Evolutionary conservation across 257 asterid genomes (phyloP).

Genomic region (Solanum megistacrolobum): DNA sequence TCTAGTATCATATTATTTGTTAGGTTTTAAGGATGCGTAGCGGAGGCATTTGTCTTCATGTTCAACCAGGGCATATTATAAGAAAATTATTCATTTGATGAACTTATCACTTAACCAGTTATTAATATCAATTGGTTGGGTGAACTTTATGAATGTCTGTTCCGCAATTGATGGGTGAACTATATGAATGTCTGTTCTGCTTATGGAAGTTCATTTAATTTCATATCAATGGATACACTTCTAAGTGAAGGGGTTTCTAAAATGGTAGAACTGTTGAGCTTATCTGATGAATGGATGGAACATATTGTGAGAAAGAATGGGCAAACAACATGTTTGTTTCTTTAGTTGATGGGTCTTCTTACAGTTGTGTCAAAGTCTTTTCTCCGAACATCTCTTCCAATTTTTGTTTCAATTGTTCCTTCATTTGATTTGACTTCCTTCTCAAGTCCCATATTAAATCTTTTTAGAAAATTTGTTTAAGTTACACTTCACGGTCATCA

Average conservation of each 20-base stretch:
- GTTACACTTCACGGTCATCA: neutral
- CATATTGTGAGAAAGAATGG: neutral
- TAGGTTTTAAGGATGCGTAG: neutral
- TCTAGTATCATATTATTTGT: neutral
- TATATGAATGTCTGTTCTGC: neutral
- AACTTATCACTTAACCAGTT: neutral
- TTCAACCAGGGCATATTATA: neutral
- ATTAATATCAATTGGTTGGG: neutral
- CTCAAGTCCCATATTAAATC: neutral
- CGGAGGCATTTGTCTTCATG: neutral
- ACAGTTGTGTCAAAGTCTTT: neutral
- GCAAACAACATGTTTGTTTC: neutral
- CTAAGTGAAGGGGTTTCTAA: neutral
- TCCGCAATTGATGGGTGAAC: neutral
- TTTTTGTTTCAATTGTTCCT: neutral
- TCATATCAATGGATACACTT: neutral
- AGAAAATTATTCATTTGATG: neutral
- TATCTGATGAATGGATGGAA: neutral
- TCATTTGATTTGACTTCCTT: neutral
- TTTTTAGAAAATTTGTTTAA: neutral
- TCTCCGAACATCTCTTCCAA: neutral
- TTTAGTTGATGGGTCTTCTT: neutral
- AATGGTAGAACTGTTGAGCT: neutral
- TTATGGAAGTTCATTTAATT: neutral
- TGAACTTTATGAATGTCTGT: neutral